Evolutionary conservation across 768 basidiomycete genomes (phyloP).

Genomic region (Agrocybe chaxingu): DNA sequence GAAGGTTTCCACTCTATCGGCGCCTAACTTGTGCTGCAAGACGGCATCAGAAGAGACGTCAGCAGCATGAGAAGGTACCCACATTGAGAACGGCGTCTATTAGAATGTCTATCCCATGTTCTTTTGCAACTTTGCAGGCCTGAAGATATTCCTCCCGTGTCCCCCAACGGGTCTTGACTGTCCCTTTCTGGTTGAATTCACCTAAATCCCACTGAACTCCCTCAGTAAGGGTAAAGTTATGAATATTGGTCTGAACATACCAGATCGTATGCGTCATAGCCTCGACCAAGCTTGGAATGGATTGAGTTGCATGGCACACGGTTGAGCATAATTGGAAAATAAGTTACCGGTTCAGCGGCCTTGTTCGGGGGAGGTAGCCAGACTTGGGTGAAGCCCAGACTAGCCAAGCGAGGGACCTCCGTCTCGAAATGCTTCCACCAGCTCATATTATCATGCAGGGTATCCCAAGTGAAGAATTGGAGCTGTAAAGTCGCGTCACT

Average conservation of each 20-base stretch:
- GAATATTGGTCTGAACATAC: constrained; percentile 32
- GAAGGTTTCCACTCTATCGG: constrained; percentile 71
- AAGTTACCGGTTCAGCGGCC: constrained; percentile 56
- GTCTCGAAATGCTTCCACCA: constrained; percentile 80
- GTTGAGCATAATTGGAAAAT: neutral
- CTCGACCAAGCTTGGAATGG: constrained; percentile 55
- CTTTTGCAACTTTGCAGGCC: constrained; percentile 66
- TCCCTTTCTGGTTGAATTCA: constrained; percentile 78
- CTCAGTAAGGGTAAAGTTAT: too few species aligned
- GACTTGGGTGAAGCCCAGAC: constrained; percentile 73
- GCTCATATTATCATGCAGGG: constrained; percentile 50
- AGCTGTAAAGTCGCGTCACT: constrained; percentile 34
- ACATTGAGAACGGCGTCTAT: constrained; percentile 93
- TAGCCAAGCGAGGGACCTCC: constrained; percentile 59
- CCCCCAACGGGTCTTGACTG: constrained; percentile 80
- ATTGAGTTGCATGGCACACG: neutral
- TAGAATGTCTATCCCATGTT: constrained; percentile 68
- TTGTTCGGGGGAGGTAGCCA: constrained; percentile 88
- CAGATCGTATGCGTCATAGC: constrained; percentile 86
- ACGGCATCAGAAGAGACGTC: neutral
- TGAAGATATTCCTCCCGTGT: constrained; percentile 73
- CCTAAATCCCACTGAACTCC: constrained; percentile 76
- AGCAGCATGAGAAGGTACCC: constrained; percentile 12
- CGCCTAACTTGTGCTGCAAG: constrained; percentile 78
- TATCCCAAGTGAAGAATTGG: constrained; percentile 87